A percentile compares a stretch with the other conserved stretches of the same genome.
Conservation (phyloP, 768 basidiomycete species). For the Kwoniella dendrophila region DNA sequence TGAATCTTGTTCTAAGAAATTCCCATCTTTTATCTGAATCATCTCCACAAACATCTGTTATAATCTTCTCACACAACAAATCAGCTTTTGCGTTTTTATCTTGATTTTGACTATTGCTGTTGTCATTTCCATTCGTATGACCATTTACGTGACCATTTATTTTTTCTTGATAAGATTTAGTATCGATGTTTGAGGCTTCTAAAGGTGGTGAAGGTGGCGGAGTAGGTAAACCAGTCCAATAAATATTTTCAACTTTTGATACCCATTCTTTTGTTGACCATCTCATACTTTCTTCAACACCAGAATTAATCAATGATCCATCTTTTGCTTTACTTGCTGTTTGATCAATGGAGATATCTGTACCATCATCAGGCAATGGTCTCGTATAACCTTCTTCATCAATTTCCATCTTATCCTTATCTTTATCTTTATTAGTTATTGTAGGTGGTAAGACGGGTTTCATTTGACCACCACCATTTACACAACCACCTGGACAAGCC, state of each 20-base stretch:
- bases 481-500: conserved; percentile 97
- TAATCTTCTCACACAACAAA: conserved; percentile 57
- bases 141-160: not conserved
- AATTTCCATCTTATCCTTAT: conserved; percentile 36
- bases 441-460: conserved; percentile 41
- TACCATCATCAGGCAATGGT: conserved; percentile 66
- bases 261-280: conserved; percentile 88
- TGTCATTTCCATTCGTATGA: not conserved
- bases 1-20: conserved; percentile 76
- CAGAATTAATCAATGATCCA: conserved; percentile 26
- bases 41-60: conserved; percentile 60
- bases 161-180: not conserved
- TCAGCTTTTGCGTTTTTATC: conserved; percentile 52
- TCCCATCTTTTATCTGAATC: conserved; percentile 60
- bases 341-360: conserved; percentile 54
- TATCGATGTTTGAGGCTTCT: conserved; percentile 12
- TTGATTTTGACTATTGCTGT: no score
- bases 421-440: not conserved
- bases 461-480: conserved; percentile 92
- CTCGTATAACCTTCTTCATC: conserved; percentile 71
- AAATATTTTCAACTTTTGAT: conserved; percentile 73
- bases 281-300: conserved; percentile 61
- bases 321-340: conserved; percentile 14
- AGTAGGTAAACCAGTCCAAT: conserved; percentile 67
- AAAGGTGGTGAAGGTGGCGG: conserved; percentile 60